Conservation (phyloP, 148 eudicot genomes). For the Agrostemma githago region DNA sequence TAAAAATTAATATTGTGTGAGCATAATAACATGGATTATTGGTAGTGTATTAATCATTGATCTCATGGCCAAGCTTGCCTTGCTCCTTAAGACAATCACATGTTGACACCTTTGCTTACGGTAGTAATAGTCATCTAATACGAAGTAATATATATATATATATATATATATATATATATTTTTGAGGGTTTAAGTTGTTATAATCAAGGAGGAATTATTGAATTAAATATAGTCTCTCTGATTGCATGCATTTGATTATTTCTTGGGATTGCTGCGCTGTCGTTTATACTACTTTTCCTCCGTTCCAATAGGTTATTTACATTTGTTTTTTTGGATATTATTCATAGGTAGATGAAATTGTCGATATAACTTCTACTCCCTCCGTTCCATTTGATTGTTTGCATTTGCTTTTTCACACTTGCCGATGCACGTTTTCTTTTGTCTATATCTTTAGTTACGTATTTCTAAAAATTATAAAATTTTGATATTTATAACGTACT, state of each 20-base stretch:
- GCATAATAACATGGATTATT: background rate
- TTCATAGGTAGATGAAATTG: no score
- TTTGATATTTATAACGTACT: no score
- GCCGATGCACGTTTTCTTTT: no score
- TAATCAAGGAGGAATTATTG: background rate
- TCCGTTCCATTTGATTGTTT: no score
- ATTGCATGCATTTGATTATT: constrained; percentile 7
- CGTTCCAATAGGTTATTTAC: no score
- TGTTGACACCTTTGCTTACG: constrained; percentile 29
- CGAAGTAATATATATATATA: no score
- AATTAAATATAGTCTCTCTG: background rate
- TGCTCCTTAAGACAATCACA: constrained; percentile 48
- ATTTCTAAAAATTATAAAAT: no score
- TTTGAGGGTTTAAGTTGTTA: background rate
- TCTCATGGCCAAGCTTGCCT: constrained; percentile 30
- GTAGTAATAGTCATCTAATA: constrained; percentile 11
- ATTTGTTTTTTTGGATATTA: no score
- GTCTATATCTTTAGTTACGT: no score
- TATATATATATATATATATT: no score
- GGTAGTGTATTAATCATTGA: background rate
- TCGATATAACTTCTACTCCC: no score
- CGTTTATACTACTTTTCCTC: background rate
- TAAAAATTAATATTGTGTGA: constrained; percentile 11
- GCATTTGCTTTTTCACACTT: no score
- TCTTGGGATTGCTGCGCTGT: constrained; percentile 8